Evolutionary conservation across 495 filamentous ascomycete species (phyloP).

Genomic region (Emericellopsis terricola): DNA sequence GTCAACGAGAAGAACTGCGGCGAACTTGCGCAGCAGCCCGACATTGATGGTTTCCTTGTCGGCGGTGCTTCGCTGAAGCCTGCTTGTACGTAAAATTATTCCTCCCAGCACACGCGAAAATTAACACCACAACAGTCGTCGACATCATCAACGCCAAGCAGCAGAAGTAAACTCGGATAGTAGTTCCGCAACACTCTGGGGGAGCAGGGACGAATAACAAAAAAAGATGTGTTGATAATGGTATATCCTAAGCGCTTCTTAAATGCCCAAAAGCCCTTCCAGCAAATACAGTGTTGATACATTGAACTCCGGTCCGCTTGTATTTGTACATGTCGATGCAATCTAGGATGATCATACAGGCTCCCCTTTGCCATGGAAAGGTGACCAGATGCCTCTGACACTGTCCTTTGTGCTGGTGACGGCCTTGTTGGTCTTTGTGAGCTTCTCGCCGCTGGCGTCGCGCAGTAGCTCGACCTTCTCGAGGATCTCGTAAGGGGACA

Average conservation of each 20-base stretch:
- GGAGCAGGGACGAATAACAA: neutral
- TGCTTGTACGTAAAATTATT: conserved; percentile 49
- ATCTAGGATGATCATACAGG: conserved; percentile 13
- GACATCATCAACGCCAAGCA: conserved; percentile 40
- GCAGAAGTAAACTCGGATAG: neutral
- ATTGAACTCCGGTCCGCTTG: neutral
- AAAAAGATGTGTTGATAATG: no score
- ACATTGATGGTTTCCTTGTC: conserved; percentile 97
- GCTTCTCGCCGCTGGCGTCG: conserved; percentile 72
- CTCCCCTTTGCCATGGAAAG: conserved; percentile 57
- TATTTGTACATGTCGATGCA: conserved; percentile 5
- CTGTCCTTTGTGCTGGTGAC: conserved; percentile 77
- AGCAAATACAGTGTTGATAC: no score
- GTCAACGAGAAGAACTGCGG: conserved; percentile 97
- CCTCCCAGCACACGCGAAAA: neutral
- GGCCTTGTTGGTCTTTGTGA: conserved; percentile 60
- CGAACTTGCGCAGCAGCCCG: conserved; percentile 73
- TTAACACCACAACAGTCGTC: conserved; percentile 26
- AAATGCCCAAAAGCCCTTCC: no score
- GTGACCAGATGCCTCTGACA: conserved; percentile 88
- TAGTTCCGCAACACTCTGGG: neutral
- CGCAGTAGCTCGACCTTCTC: conserved; percentile 66
- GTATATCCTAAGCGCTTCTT: no score
- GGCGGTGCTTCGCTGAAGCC: conserved; percentile 97
- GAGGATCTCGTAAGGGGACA: conserved; percentile 62